Base-by-base conservation (phyloP, 176 grass and related monocot species). In the Pontederia crassipes region DNA sequence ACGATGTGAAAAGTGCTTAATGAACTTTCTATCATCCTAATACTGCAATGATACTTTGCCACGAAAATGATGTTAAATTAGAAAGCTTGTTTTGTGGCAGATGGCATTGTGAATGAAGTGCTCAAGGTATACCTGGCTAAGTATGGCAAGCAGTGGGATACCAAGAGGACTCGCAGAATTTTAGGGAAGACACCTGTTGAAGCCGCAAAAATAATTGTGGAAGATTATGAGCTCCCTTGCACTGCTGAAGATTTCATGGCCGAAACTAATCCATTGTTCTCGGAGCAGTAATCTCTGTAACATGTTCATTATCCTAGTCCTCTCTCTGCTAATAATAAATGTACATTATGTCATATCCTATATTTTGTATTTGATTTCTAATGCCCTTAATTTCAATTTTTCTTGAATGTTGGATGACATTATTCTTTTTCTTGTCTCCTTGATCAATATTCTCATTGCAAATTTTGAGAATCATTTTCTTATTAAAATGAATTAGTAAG, bases 201-300 rank as follows among this genome's bases (percentile, higher is more conserved):
- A 82, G 93, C 84, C 54, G 93, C 84, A 68, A 75, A 70, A 29
- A 55, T 69, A 76, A 61, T 97, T 67, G 65, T 91, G 63, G 78
- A 88, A 80, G 84, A 97, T 54, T 97, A 88, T 15, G 76, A 74
- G 13, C 87, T 97, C 49, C 81, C 93, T 60, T 97, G 89, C 64
- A 81, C 84, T 4, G 72, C 76, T 40, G 87, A 97, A 78, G 87
- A 97, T 59, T 88, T 90, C 48, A 70, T 88, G 55, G 80, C 84
- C 12, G 69, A 85, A 67, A 74, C 82, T 73, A 88, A 66, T 82
- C 81, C 87, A 62, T 69, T 88, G 59, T 97, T 91, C 57, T 78
- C 59, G 72, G 70, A 91, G 51, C 87, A 83, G 92, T 97, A 88
- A 85, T 80, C 54, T 58, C 46, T 66, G 12, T 46, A 14, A 29